Conservation (phyloP, 345 rosid species). For the Anacardium occidentale region DNA sequence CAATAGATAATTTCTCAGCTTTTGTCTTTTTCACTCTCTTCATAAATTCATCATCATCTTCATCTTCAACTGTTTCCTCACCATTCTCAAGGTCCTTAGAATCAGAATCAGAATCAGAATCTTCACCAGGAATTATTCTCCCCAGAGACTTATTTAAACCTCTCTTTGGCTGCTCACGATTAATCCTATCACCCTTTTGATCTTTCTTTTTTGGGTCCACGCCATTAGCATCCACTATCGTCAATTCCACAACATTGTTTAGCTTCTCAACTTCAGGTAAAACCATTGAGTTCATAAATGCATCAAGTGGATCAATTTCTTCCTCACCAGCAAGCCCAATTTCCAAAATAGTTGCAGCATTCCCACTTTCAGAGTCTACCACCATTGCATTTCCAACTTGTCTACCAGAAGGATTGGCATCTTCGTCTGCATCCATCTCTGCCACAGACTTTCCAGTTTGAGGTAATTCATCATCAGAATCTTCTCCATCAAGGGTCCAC, state of each 20-base stretch:
- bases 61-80: slow-evolving; percentile 68
- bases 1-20: slow-evolving; percentile 83
- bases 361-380: slow-evolving; percentile 43
- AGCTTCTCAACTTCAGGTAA: slow-evolving; percentile 89
- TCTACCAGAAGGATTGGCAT: slow-evolving; percentile 34
- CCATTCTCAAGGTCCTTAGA: slow-evolving; percentile 59
- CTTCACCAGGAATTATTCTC: slow-evolving; percentile 94
- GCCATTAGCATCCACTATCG: slow-evolving; percentile 28
- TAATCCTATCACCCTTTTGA: slow-evolving; percentile 32
- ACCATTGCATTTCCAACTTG: slow-evolving; percentile 50
- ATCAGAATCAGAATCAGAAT: slow-evolving; percentile 83
- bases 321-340: slow-evolving; percentile 53
- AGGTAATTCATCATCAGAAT: slow-evolving; percentile 76
- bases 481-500: slow-evolving; percentile 93
- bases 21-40: slow-evolving; percentile 99
- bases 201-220: slow-evolving; percentile 32
- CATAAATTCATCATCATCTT: slow-evolving; percentile 95
- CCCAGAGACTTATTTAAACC: slow-evolving; percentile 67
- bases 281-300: slow-evolving; percentile 91
- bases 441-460: slow-evolving; percentile 38
- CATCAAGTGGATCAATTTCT: slow-evolving; percentile 94
- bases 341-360: slow-evolving; percentile 32
- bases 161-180: slow-evolving; percentile 55
- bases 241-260: slow-evolving; percentile 38
- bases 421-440: slow-evolving; percentile 61